A percentile compares a stretch with the other conserved stretches of the same genome.
Evolutionary conservation across 257 asterid genomes (phyloP).

Genomic region (Solanum acaule): DNA sequence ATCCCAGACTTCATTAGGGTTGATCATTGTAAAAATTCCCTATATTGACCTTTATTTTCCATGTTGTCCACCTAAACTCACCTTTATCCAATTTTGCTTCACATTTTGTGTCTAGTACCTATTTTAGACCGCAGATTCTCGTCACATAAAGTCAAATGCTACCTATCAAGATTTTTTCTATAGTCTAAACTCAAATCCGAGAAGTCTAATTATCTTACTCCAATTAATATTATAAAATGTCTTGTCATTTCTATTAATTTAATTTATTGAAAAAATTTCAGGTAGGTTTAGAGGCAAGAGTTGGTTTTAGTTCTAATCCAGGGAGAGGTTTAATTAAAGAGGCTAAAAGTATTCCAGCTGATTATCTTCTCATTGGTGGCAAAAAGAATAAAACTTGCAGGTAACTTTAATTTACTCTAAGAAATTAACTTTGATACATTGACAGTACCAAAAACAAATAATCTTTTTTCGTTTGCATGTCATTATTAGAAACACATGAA

Average conservation of each 20-base stretch:
- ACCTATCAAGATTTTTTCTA: not conserved
- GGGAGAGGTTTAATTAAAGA: conserved; percentile 56
- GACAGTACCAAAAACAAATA: not conserved
- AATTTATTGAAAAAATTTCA: conserved; percentile 6
- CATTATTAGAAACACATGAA: not conserved
- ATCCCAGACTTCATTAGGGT: too few species aligned
- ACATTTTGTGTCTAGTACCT: not conserved
- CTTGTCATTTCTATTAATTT: not conserved
- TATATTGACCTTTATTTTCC: not conserved
- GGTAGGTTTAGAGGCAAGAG: conserved; percentile 76
- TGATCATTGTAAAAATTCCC: not conserved
- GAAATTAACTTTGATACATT: not conserved
- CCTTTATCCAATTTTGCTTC: not conserved
- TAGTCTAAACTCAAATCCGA: not conserved
- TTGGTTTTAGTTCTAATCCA: conserved; percentile 41
- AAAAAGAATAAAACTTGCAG: conserved; percentile 24
- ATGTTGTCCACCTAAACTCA: not conserved
- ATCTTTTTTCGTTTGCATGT: not conserved
- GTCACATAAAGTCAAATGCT: not conserved
- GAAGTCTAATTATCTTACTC: not conserved
- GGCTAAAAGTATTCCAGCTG: conserved; percentile 44
- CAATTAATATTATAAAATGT: not conserved
- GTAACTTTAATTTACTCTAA: conserved; percentile 18
- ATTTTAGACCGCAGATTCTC: not conserved
- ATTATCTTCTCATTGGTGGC: conserved; percentile 55